Conservation (phyloP, 768 basidiomycete species). For the Kockovaella imperatae region DNA sequence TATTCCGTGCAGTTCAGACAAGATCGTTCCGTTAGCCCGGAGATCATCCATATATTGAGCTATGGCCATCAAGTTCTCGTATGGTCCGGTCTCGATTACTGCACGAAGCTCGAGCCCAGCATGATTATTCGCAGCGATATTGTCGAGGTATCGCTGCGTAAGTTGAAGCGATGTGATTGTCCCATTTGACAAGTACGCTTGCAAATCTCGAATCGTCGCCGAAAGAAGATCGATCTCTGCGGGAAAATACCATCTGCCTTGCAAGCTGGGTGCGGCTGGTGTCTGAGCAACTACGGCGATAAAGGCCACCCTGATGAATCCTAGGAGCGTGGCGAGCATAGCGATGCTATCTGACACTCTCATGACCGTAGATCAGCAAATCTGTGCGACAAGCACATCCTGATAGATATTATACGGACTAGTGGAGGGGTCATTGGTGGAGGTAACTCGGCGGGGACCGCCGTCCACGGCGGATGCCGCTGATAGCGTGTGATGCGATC, state of each 20-base stretch:
- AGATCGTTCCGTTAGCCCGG: conserved; percentile 10
- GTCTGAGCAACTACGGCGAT: too few relatives aligned
- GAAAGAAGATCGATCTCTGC: conserved; percentile 18
- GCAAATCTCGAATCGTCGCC: conserved; percentile 22
- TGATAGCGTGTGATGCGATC: too few relatives aligned
- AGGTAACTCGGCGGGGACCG: too few relatives aligned
- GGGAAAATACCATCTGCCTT: conserved; percentile 6
- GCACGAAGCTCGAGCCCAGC: conserved; percentile 29
- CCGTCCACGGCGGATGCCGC: too few relatives aligned
- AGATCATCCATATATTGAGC: conserved; percentile 26
- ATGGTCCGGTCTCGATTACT: conserved; percentile 31
- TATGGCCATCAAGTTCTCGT: conserved; percentile 17
- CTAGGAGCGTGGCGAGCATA: too few relatives aligned
- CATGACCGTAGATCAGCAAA: too few relatives aligned
- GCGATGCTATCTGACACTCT: too few relatives aligned
- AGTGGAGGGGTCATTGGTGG: too few relatives aligned
- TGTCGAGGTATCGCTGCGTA: conserved; percentile 19
- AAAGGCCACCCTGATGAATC: too few relatives aligned
- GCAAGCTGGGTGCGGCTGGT: conserved; percentile 31
- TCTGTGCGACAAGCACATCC: too few relatives aligned
- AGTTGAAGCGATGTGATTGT: conserved; percentile 24
- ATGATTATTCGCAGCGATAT: conserved; percentile 31
- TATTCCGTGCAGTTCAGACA: conserved; percentile 30
- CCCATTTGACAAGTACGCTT: conserved; percentile 17
- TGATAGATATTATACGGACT: too few relatives aligned